phyloP scores from a whole-genome alignment of 805 yeast species.

The Komagataella kurtzmanii region DNA sequence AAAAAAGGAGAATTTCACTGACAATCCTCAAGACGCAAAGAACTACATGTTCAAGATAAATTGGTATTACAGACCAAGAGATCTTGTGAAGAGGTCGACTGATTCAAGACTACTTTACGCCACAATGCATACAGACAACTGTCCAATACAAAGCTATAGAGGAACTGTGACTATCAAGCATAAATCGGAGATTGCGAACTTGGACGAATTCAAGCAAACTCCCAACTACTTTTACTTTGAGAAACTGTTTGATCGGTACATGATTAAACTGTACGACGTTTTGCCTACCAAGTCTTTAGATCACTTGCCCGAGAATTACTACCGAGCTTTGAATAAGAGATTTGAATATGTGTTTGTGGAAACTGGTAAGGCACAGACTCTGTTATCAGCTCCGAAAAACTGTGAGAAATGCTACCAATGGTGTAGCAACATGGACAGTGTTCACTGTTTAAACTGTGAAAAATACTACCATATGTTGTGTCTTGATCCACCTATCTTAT shows the following conservation, averaged over 20 bases:
- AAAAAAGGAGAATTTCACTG: slow-evolving; percentile 19
- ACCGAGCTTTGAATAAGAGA: slow-evolving; percentile 48
- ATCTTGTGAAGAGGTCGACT: slow-evolving; percentile 49
- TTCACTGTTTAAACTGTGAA: slow-evolving; percentile 69
- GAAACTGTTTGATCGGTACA: slow-evolving; percentile 74
- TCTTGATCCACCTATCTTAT: slow-evolving; percentile 68
- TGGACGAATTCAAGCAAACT: slow-evolving; percentile 36
- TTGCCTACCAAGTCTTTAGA: slow-evolving; percentile 46
- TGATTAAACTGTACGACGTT: slow-evolving; percentile 71
- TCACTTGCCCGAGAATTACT: slow-evolving; percentile 46
- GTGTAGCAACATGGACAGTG: slow-evolving; percentile 64
- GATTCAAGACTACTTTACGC: slow-evolving; percentile 74
- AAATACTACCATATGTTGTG: slow-evolving; percentile 69
- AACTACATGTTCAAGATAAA: slow-evolving; percentile 56
- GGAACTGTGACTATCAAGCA: slow-evolving; percentile 67
- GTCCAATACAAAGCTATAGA: slow-evolving; percentile 63
- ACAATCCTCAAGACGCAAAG: slow-evolving; percentile 28
- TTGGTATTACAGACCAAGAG: slow-evolving; percentile 88
- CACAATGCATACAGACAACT: slow-evolving; percentile 74
- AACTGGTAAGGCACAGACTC: slow-evolving; percentile 45
- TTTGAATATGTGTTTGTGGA: slow-evolving; percentile 71
- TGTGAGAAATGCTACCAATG: slow-evolving; percentile 78
- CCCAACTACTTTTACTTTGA: slow-evolving; percentile 79
- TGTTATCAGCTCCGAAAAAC: slow-evolving; percentile 47
- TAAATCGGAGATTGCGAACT: slow-evolving; percentile 46